phyloP scores from a whole-genome alignment of 345 rosid species.

The Euphorbia lathyris region DNA sequence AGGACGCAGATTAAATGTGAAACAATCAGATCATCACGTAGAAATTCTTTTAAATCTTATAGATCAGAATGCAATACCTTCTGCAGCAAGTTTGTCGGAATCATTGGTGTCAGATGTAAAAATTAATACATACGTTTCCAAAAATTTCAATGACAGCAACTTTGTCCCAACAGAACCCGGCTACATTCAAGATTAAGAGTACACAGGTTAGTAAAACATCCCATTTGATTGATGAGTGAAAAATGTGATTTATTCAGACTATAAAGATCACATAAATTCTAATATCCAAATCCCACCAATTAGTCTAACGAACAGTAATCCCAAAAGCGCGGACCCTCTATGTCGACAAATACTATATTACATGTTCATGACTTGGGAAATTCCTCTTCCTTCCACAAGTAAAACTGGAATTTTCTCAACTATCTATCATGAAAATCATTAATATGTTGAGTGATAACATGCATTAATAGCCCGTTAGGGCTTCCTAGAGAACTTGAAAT shows the following conservation, averaged over 20 bases:
- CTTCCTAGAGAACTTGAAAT: neutral
- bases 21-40: slow-evolving; percentile 10
- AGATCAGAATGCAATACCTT: slow-evolving; percentile 53
- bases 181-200: slow-evolving; percentile 41
- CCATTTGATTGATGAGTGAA: neutral
- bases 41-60: neutral
- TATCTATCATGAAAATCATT: neutral
- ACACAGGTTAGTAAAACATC: slow-evolving; percentile 12
- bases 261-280: neutral
- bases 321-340: neutral
- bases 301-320: neutral
- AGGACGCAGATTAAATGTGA: neutral
- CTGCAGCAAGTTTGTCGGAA: slow-evolving; percentile 41
- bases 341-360: neutral
- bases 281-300: neutral
- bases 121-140: slow-evolving; percentile 75
- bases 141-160: slow-evolving; percentile 82
- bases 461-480: neutral
- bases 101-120: slow-evolving; percentile 71
- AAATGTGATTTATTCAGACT: neutral
- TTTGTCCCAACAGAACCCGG: slow-evolving; percentile 66
- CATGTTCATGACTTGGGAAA: neutral
- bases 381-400: neutral
- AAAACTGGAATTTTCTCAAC: neutral
- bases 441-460: neutral